Evolutionary conservation across 495 filamentous ascomycete species (phyloP).

Genomic region (Hypoxylon rickii): DNA sequence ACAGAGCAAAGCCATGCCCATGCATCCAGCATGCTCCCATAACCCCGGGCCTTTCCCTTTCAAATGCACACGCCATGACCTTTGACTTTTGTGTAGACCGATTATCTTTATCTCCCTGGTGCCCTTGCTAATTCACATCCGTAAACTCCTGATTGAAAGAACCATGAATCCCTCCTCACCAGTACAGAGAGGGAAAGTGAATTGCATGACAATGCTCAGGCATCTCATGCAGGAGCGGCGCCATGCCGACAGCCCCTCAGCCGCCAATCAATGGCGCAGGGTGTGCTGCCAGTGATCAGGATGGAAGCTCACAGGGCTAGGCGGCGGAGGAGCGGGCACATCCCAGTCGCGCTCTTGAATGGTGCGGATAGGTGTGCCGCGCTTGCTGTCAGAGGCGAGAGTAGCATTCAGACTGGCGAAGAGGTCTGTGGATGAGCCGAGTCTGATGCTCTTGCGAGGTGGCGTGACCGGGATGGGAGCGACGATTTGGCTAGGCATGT

Average conservation of each 20-base stretch:
- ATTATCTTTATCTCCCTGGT: constrained; percentile 35
- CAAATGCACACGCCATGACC: constrained; percentile 28
- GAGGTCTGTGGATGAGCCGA: constrained; percentile 49
- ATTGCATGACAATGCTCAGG: constrained; percentile 11
- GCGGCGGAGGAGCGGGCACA: constrained; percentile 55
- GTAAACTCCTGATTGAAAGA: constrained; percentile 34
- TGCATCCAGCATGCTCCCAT: constrained; percentile 17
- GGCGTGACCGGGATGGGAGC: constrained; percentile 51
- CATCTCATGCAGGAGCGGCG: constrained; percentile 2
- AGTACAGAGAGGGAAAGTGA: constrained; percentile 28
- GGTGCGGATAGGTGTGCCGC: constrained; percentile 46
- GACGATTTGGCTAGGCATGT: constrained; percentile 52
- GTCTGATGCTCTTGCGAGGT: constrained; percentile 42
- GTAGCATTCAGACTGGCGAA: constrained; percentile 53
- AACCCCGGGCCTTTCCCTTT: constrained; percentile 15
- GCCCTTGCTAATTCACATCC: constrained; percentile 32
- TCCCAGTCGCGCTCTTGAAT: constrained; percentile 56
- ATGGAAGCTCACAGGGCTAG: constrained; percentile 54
- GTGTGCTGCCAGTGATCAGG: constrained; percentile 48
- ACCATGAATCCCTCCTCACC: constrained; percentile 25
- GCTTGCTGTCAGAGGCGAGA: constrained; percentile 43
- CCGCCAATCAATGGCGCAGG: constrained; percentile 29
- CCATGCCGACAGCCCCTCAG: neutral
- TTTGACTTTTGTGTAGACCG: constrained; percentile 42
- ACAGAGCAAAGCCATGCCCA: constrained; percentile 23